Percentiles rank a stretch among this genome's conserved stretches.
These are phyloP conservation scores for Phylloboletellus chloephorus DNA, from an alignment of 1,284 basidiomycete genomes.

Conservation along the genomic window DNA sequence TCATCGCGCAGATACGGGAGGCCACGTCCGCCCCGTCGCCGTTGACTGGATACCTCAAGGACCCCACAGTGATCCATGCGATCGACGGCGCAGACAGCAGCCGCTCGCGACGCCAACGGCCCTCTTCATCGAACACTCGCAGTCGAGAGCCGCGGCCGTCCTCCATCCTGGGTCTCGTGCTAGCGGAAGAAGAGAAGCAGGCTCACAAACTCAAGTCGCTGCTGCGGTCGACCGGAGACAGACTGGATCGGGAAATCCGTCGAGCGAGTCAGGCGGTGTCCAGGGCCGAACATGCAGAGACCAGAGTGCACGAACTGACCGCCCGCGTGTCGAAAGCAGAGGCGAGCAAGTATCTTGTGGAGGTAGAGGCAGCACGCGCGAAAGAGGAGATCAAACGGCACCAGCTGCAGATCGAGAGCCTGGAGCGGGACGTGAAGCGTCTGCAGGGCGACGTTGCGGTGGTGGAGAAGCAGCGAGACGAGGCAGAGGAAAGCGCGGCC, in stretches of 20 bases:
- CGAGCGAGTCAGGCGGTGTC: conserved; percentile 47
- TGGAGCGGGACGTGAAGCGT: conserved; percentile 46
- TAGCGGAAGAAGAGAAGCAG: conserved; percentile 62
- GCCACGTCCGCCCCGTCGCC: conserved; percentile 32
- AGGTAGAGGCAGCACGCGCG: conserved; percentile 42
- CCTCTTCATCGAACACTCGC: conserved; percentile 25
- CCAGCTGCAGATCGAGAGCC: conserved; percentile 44
- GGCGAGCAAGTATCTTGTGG: conserved; percentile 41
- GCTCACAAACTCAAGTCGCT: conserved; percentile 51
- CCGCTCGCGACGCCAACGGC: conserved; percentile 18
- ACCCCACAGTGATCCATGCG: conserved; percentile 27
- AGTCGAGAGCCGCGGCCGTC: conserved; percentile 21
- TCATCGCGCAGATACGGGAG: conserved; percentile 33
- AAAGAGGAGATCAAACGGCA: conserved; percentile 46
- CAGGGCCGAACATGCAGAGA: conserved; percentile 51
- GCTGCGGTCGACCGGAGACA: conserved; percentile 48
- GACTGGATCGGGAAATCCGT: conserved; percentile 52
- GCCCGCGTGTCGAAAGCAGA: conserved; percentile 41
- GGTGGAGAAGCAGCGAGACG: conserved; percentile 41
- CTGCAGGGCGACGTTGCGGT: conserved; percentile 39
- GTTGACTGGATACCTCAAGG: conserved; percentile 28
- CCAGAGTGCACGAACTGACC: conserved; percentile 40
- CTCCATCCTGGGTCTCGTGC: conserved; percentile 34
- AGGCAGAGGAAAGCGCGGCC: conserved; percentile 43
- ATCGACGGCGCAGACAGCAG: conserved; percentile 20